These are phyloP conservation scores for Xylariaceae sp. DNA, from an alignment of 2,329 filamentous ascomycete species.

Conservation along the genomic window DNA sequence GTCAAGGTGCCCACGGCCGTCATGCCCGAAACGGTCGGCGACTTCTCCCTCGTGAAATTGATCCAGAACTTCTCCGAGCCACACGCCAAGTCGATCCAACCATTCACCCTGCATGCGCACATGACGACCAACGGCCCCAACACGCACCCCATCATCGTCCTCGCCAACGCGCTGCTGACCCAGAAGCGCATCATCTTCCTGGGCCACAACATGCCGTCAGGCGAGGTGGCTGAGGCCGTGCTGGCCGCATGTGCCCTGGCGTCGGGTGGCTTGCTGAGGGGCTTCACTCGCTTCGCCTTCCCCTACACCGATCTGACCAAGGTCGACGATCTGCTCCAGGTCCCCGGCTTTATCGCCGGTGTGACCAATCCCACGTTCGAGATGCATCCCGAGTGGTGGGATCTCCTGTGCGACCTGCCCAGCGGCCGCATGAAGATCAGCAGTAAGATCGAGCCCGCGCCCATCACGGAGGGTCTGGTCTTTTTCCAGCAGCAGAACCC, in stretches of 20 bases:
- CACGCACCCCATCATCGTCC: conserved; percentile 91
- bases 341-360: conserved; percentile 94
- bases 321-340: conserved; percentile 91
- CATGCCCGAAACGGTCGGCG: conserved; percentile 91
- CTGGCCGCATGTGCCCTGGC: conserved; percentile 92
- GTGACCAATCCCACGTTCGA: conserved; percentile 97
- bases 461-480: conserved; percentile 74
- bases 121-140: conserved; percentile 84
- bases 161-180: conserved; percentile 89
- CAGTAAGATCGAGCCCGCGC: conserved; percentile 73
- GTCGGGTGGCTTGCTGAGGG: conserved; percentile 84
- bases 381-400: conserved; percentile 96
- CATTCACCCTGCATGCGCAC: conserved; percentile 83
- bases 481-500: conserved; percentile 83
- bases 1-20: conserved; percentile 93
- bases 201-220: conserved; percentile 89
- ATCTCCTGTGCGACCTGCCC: conserved; percentile 87
- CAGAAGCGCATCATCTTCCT: conserved; percentile 96
- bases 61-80: conserved; percentile 88
- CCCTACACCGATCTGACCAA: conserved; percentile 98
- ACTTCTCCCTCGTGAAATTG: conserved; percentile 95
- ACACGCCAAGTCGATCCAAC: conserved; percentile 75
- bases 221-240: conserved; percentile 95
- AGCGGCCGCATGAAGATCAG: conserved; percentile 94
- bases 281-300: conserved; percentile 94